Evolutionary conservation across 2,329 filamentous ascomycete species (phyloP).

Genomic region (Bipolaris sorokiniana): DNA sequence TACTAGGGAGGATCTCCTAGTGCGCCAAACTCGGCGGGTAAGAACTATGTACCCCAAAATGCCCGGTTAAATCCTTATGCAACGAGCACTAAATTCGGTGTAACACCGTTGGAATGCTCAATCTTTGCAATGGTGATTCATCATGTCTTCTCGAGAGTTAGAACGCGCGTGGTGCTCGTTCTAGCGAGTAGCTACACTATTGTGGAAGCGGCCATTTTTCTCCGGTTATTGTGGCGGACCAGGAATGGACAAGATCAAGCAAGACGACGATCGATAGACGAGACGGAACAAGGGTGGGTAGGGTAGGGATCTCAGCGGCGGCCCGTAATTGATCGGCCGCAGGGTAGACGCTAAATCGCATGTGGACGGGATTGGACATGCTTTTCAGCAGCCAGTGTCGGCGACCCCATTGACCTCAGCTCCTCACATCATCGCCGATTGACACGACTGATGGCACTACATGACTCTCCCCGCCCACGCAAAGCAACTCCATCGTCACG

Average conservation of each 20-base stretch:
- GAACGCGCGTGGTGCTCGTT: too few relatives aligned
- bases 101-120: too few relatives aligned
- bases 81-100: too few relatives aligned
- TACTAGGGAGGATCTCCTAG: neutral
- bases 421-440: constrained; percentile 1
- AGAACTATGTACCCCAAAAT: too few relatives aligned
- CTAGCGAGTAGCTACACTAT: too few relatives aligned
- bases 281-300: neutral
- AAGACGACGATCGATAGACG: constrained; percentile 8
- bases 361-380: neutral
- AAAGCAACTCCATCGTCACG: neutral
- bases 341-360: neutral
- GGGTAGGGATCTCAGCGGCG: neutral
- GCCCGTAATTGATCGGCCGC: constrained; percentile 2
- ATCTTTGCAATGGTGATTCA: too few relatives aligned
- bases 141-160: too few relatives aligned
- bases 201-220: too few relatives aligned
- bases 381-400: constrained; percentile 11
- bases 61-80: too few relatives aligned
- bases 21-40: too few relatives aligned
- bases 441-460: neutral
- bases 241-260: neutral
- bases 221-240: too few relatives aligned
- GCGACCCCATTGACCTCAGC: constrained; percentile 5
- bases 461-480: neutral